phyloP scores from a whole-genome alignment of 2,329 filamentous ascomycete genomes.

The Stemphylium lycopersici region DNA sequence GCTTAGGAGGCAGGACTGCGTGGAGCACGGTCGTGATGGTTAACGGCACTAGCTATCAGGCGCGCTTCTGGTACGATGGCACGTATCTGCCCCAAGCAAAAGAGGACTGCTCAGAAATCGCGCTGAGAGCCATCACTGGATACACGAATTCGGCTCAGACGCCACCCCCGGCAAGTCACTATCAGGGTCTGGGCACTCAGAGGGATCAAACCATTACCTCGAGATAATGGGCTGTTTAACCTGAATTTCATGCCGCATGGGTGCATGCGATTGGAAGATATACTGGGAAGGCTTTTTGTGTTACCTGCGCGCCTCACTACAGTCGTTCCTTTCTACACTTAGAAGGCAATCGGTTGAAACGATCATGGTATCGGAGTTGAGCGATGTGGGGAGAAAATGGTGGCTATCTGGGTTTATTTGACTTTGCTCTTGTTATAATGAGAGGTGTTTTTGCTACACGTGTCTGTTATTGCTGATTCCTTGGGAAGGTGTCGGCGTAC shows the following conservation, averaged over 20 bases:
- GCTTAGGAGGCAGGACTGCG: conserved; percentile 45
- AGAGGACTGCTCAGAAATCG: conserved; percentile 47
- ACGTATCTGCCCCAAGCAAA: conserved; percentile 41
- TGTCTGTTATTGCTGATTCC: background rate
- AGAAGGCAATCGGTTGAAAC: background rate
- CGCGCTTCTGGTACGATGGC: conserved; percentile 49
- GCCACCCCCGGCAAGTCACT: conserved; percentile 36
- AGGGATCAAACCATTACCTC: conserved; percentile 6
- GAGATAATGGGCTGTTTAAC: background rate
- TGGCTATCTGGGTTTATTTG: background rate
- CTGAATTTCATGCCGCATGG: background rate
- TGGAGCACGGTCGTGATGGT: conserved; percentile 43
- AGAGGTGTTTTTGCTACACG: background rate
- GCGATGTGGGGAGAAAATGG: background rate
- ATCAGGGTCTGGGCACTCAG: conserved; percentile 12
- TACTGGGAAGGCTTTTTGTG: background rate
- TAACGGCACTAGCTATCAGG: conserved; percentile 34
- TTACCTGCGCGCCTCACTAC: background rate
- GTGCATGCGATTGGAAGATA: background rate
- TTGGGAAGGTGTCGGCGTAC: background rate
- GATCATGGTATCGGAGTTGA: background rate
- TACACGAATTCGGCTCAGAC: conserved; percentile 20
- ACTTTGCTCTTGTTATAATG: background rate
- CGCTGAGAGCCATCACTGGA: conserved; percentile 32
- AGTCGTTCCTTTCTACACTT: background rate